Percentiles rank a stretch among this genome's conserved stretches.
Conservation (phyloP, 2,329 filamentous ascomycete species). For the Phyllosticta capitalensis region DNA sequence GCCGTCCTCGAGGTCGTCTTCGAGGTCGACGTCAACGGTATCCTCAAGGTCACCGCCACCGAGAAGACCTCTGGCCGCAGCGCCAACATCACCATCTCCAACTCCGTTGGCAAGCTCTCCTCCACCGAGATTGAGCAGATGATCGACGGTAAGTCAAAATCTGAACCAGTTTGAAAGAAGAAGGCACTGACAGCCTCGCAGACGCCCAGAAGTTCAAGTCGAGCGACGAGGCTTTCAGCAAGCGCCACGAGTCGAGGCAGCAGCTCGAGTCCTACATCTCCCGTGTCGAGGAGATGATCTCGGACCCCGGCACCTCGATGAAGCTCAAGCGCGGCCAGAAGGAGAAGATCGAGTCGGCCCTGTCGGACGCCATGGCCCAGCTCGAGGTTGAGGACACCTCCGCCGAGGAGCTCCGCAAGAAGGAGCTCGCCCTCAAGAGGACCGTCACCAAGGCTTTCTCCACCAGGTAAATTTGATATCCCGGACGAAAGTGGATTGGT, state of each 20-base stretch:
- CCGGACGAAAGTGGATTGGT: background rate
- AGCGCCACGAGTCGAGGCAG: slow-evolving; percentile 98
- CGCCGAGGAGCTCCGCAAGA: slow-evolving; percentile 98
- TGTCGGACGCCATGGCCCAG: slow-evolving; percentile 94
- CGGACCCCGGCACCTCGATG: slow-evolving; percentile 87
- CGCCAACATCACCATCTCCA: slow-evolving; percentile 99
- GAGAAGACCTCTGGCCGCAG: slow-evolving; percentile 97
- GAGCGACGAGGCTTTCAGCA: slow-evolving; percentile 96
- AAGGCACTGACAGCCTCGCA: slow-evolving; percentile 19
- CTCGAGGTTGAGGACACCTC: slow-evolving; percentile 89
- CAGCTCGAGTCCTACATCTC: slow-evolving; percentile 98
- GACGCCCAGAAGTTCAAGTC: slow-evolving; percentile 98
- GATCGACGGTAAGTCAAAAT: slow-evolving; percentile 59
- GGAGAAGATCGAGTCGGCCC: slow-evolving; percentile 97
- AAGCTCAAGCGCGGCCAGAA: slow-evolving; percentile 99
- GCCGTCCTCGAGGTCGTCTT: slow-evolving; percentile 96
- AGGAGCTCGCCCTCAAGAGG: slow-evolving; percentile 96
- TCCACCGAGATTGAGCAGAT: slow-evolving; percentile 93
- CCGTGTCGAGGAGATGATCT: slow-evolving; percentile 97
- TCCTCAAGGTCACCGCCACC: slow-evolving; percentile 97
- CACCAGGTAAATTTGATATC: slow-evolving; percentile 55
- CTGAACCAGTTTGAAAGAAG: background rate
- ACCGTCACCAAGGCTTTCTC: slow-evolving; percentile 98
- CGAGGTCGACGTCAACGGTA: slow-evolving; percentile 99
- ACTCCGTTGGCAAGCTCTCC: slow-evolving; percentile 98